Conservation (phyloP, 306 rosid genomes). For the Cajanus cajan region DNA sequence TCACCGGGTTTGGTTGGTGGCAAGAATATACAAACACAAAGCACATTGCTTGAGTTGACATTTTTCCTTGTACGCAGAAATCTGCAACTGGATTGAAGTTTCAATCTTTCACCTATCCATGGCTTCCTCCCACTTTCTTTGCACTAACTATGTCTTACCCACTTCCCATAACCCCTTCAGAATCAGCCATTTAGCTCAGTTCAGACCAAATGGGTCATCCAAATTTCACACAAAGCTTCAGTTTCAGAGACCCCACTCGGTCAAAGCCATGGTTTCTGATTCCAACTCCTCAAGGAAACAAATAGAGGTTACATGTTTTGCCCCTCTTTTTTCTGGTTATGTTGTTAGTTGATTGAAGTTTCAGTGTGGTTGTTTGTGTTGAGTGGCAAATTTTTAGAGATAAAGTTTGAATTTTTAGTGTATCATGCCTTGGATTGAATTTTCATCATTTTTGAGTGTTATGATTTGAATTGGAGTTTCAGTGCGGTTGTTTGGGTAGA, state of each 20-base stretch:
- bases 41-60: background rate
- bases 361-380: conserved; percentile 15
- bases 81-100: conserved; percentile 13
- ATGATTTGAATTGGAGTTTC: too few relatives aligned
- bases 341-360: conserved; percentile 15
- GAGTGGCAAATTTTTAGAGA: background rate
- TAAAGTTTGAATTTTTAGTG: background rate
- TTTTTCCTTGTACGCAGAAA: background rate
- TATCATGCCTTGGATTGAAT: background rate
- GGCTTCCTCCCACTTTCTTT: conserved; percentile 69
- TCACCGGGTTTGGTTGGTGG: background rate
- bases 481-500: too few relatives aligned
- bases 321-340: background rate
- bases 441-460: too few relatives aligned
- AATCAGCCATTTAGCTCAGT: conserved; percentile 28
- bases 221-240: conserved; percentile 40
- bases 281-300: conserved; percentile 51
- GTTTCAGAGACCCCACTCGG: conserved; percentile 33
- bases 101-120: conserved; percentile 35
- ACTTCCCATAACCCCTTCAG: conserved; percentile 38
- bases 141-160: conserved; percentile 43
- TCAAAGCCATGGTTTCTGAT: conserved; percentile 53
- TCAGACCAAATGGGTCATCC: conserved; percentile 45
- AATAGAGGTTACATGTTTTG: conserved; percentile 57
- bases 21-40: background rate